Base-by-base conservation (phyloP, 225 moss, liverwort and hornwort genomes). In the Physcomitrellopsis africana region DNA sequence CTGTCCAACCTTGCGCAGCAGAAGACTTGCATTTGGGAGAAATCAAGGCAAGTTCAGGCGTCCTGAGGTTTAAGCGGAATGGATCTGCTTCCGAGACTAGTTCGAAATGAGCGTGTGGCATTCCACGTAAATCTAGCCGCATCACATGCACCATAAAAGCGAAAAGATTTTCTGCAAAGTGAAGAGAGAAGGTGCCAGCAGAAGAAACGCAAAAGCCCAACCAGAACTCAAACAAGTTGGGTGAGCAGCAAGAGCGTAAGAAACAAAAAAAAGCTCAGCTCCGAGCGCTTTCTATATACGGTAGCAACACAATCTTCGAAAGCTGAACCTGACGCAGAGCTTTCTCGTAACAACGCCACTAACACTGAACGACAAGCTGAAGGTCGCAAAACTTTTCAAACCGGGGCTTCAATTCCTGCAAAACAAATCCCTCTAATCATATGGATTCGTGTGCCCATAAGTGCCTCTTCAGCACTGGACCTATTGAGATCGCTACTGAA, bases 61-160 rank as follows among this genome's bases (percentile, higher is more conserved):
- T 37, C n/a, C 46, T 10, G 24, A 54, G 49, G 62, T 81, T 73
- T 65, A 43, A 45, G 69, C 58, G 29, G 1, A n/a, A 23, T n/a
- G 74, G 82, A 82, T 79, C 71, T 71, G 55, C 67, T 75, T 75
- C 62, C 74, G 43, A 43, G 57, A 42, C 67, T 68, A 49, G 17
- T 60, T 58, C 8, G 17, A 51, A 45, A 78, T 60, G 42, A 37
- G 7, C 32, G 4, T 16, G 32, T 7, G 24, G 42, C 45, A 70
- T 54, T 56, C 27, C 46, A 72, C 56, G 32, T 37, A 37, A 37
- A 45, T 79, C 27, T 57, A 29, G 60, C 45, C 29, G 16, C 41
- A 44, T 41, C 65, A 63, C 41, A 23, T 10, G 53, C 56, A 51
- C 32, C 24, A 42, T 11, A 24, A 20, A 66, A 24, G 20, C 7